These are phyloP conservation scores for Fennellomyces sp. DNA, from an alignment of 371 early-diverging fungal genomes.

Conservation along the genomic window DNA sequence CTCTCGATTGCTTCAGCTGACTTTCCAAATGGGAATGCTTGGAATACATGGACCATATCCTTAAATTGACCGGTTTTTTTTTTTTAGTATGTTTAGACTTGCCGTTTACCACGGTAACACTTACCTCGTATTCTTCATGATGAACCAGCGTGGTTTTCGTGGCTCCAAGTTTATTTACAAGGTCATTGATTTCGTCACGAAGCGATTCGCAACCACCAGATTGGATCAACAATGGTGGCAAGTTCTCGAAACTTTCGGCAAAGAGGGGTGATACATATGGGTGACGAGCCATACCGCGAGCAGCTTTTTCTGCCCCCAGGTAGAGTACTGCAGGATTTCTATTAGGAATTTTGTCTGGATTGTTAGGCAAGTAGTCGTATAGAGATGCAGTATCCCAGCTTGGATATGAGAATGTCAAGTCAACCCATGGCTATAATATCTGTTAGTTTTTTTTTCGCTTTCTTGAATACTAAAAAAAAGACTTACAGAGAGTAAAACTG, in stretches of 20 bases:
- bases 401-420: conserved; percentile 39
- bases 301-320: conserved; percentile 27
- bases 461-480: background rate
- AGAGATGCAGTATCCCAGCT: conserved; percentile 32
- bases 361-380: conserved; percentile 34
- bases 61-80: conserved; percentile 1
- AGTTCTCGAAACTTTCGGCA: conserved; percentile 43
- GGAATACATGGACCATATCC: conserved; percentile 64
- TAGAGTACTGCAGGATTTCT: conserved; percentile 38
- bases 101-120: background rate
- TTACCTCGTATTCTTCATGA: conserved; percentile 43
- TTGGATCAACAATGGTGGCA: conserved; percentile 64
- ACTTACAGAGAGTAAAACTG: conserved; percentile 35
- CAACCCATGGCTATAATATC: conserved; percentile 47
- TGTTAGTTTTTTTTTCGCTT: background rate
- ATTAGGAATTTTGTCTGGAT: conserved; percentile 16
- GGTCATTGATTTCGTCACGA: conserved; percentile 55
- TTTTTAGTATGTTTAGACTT: too few species aligned
- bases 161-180: conserved; percentile 23
- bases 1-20: conserved; percentile 48
- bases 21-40: conserved; percentile 54
- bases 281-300: conserved; percentile 22
- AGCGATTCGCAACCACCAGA: conserved; percentile 61
- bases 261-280: conserved; percentile 50
- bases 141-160: conserved; percentile 34